Conservation (phyloP, 345 rosid species). For the Salix brachista region DNA sequence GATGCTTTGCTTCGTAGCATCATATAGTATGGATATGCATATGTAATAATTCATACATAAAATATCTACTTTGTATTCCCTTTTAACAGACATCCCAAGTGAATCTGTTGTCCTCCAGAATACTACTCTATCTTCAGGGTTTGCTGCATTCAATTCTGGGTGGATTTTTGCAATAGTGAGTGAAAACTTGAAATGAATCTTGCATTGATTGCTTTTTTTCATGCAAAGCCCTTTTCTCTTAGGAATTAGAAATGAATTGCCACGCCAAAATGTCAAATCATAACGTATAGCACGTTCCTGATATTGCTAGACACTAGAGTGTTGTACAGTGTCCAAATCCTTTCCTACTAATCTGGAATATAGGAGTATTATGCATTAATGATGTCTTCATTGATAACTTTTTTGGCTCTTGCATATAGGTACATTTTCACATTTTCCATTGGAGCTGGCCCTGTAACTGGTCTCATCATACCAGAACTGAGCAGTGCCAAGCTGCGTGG, state of each 20-base stretch:
- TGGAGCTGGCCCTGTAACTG: constrained; percentile 82
- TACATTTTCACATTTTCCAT: constrained; percentile 63
- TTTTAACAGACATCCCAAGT: background rate
- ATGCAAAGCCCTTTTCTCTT: background rate
- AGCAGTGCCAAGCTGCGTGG: constrained; percentile 66
- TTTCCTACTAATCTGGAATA: background rate
- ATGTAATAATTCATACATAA: too few species aligned
- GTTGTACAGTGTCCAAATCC: background rate
- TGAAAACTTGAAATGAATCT: background rate
- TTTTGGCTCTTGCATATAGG: constrained; percentile 27
- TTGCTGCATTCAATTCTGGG: background rate
- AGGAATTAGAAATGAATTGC: background rate
- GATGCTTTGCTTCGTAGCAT: background rate
- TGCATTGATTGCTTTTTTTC: background rate
- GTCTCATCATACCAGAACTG: constrained; percentile 70
- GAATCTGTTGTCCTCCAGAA: background rate
- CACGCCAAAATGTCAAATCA: background rate
- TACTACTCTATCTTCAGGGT: background rate
- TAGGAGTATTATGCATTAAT: background rate
- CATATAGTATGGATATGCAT: too few species aligned
- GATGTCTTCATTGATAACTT: background rate
- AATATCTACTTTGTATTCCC: background rate
- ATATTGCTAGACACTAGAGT: background rate
- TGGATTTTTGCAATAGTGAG: background rate
- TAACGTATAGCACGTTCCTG: background rate